phyloP scores from a whole-genome alignment of 108 stramenopile genomes.

The Seminavis robusta region DNA sequence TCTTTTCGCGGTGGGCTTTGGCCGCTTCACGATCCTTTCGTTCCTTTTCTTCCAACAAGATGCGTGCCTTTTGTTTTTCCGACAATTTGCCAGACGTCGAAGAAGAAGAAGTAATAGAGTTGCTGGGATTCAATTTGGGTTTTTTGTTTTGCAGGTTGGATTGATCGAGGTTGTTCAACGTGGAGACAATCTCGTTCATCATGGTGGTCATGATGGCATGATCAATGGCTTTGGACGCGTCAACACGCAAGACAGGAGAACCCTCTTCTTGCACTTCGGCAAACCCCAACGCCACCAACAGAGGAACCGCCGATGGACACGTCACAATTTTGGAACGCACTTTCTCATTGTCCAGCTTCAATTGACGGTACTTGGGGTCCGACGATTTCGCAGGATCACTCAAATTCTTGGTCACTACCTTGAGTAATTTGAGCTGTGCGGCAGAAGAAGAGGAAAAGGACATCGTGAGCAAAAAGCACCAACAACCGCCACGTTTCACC shows the following conservation, averaged over 20 bases:
- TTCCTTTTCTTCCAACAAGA: constrained; percentile 50
- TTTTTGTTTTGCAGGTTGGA: neutral
- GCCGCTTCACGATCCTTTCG: constrained; percentile 40
- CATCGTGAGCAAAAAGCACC: too few species aligned
- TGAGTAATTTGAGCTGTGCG: constrained; percentile 50
- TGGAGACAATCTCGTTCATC: neutral
- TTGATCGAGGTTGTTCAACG: neutral
- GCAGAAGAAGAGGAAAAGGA: neutral
- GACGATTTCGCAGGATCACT: constrained; percentile 46
- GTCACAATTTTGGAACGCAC: constrained; percentile 29
- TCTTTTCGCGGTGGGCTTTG: constrained; percentile 38
- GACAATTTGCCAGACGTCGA: constrained; percentile 29
- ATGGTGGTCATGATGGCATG: neutral
- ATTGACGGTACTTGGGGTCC: constrained; percentile 49
- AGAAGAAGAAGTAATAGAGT: constrained; percentile 4
- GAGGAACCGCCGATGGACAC: constrained; percentile 27
- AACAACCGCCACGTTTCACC: too few species aligned
- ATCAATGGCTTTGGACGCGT: neutral
- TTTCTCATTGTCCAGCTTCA: constrained; percentile 54
- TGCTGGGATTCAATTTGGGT: neutral
- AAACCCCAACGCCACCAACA: constrained; percentile 44
- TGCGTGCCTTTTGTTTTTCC: constrained; percentile 73
- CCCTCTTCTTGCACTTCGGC: neutral
- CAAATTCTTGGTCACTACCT: constrained; percentile 58
- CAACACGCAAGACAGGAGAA: too few species aligned